phyloP scores from a whole-genome alignment of 495 filamentous ascomycete species.

The Xylaria venustula region DNA sequence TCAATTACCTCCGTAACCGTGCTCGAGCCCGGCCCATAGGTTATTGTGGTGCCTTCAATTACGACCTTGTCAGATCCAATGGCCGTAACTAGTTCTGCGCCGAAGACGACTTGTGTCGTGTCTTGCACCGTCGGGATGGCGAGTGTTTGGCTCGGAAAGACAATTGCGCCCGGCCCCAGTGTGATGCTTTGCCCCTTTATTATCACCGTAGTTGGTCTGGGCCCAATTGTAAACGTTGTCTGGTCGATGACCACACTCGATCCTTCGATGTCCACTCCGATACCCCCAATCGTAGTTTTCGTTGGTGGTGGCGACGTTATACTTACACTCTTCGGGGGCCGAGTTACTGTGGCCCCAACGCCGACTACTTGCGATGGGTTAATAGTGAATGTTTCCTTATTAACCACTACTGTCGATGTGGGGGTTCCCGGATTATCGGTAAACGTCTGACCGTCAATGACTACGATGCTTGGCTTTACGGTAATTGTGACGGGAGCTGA shows the following conservation, averaged over 20 bases:
- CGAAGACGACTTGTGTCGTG: slow-evolving; percentile 43
- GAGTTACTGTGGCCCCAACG: slow-evolving; percentile 37
- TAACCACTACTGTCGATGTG: slow-evolving; percentile 41
- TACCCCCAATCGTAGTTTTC: slow-evolving; percentile 39
- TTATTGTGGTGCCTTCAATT: slow-evolving; percentile 43
- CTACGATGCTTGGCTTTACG: slow-evolving; percentile 39
- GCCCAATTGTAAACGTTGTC: slow-evolving; percentile 42
- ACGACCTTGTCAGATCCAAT: slow-evolving; percentile 44
- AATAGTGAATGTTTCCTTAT: slow-evolving; percentile 42
- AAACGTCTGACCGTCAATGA: slow-evolving; percentile 44
- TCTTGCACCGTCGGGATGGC: slow-evolving; percentile 23
- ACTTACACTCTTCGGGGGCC: slow-evolving; percentile 27
- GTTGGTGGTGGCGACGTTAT: slow-evolving; percentile 23
- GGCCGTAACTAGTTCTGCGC: slow-evolving; percentile 45
- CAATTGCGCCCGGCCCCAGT: slow-evolving; percentile 44
- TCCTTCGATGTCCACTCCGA: slow-evolving; percentile 42
- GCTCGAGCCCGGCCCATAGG: slow-evolving; percentile 31
- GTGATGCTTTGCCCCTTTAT: slow-evolving; percentile 46
- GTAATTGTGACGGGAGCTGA: slow-evolving; percentile 34
- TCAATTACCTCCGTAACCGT: slow-evolving; percentile 38
- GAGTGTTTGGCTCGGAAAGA: slow-evolving; percentile 36
- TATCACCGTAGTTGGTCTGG: slow-evolving; percentile 31
- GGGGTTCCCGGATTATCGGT: slow-evolving; percentile 29
- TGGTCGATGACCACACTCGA: slow-evolving; percentile 45
- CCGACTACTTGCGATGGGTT: slow-evolving; percentile 40